Base-by-base conservation (phyloP, 768 basidiomycete species). In the Pulveroboletus sp. region DNA sequence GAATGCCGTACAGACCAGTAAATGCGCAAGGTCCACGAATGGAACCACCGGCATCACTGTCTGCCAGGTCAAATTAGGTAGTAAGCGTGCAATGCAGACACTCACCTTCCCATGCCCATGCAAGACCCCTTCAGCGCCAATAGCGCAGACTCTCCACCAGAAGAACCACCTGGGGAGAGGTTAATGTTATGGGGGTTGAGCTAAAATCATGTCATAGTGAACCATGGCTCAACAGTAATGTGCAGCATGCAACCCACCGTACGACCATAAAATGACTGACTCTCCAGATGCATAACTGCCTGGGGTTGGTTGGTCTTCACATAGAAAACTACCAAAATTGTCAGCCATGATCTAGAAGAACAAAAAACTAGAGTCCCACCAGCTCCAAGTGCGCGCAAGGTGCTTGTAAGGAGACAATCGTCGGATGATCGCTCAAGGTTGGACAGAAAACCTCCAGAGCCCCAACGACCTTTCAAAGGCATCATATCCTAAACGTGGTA, bases 91-190 rank as follows among this genome's bases (percentile, higher is more conserved):
- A 31, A 21, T 58, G 47, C 64, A 63, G 5, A 0, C 24, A 54
- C 62, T 53, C 33, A 40, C 64, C 71, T 73, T 24, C 76, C 75
- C 21, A 77, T 61, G 7, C 78, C 74, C 24, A 79, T 51, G 24
- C 72, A 71, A 19, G 70, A 68, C 27, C 77, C 77, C 31, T 70
- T 70, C 45, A 79, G 51, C 5, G 75, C 75, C 2, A 80, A 44
- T 1, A 80, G 55, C 0, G 79, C 76, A 5, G 70, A 67, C 58
- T 78, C 79, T 27, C 79, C 79, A 7, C 79, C 79, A 2, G 74
- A 74, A 10, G 76, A 78, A n/a, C 80, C 80, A 12, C 80, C 79
- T 1, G 70, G 59, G 0, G 73, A 75, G 20, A 77, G 59, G 11
- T 62, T 40, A 2, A 69, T 62, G 51, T 79, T 78, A 61, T 65